Evolutionary conservation across 2,329 filamentous ascomycete species (phyloP), one percentile per base, ranked within the genome.

Genomic region (Herpotrichia juniperi): DNA sequence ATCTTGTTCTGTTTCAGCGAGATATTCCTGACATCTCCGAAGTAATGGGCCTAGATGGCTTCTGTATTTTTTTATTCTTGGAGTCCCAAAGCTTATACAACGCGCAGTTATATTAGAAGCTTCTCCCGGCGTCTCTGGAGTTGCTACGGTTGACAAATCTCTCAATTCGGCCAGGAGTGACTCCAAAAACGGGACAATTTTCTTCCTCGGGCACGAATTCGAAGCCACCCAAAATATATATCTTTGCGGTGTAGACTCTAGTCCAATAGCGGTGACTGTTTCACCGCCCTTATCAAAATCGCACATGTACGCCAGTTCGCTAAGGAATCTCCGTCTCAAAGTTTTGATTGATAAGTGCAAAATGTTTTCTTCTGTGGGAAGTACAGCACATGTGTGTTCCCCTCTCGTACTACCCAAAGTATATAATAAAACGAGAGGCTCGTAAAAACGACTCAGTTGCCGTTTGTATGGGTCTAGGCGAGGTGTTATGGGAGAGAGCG

Each of bases 201-300:
- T 56, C 22, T 9, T 51, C 28, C 43, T 40, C 14, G 47, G 35
- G 17, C 42, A 43, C 16, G 4, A 14, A 42, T 57, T 59, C 11
- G 56, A 48, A 19, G 58, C 56, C 12, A 61, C 45, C 56, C 51
- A 59, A 37, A 53, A 61, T 3, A 59, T 42, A 46, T 46, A 26
- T 22, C 30, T 30, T 32, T 59, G 48, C 16, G 56, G 56, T 34
- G 56, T 61, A 5, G 22, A 39, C 34, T 58, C 45, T 28, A 61
- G 31, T 3, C 53, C 51, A 40, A 61, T 55, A 19, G 58, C 51
- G 7, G 56, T 55, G 25, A 51, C 48, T 14, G 54, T 59, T 6
- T 57, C 49, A 44, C 57, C 51, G 11, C 51, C 54, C 34, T 59
- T 57, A n/a, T 57, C 47, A 25, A 44, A 53, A 30, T 59, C 51